Conservation (phyloP, 73 alveolate genomes). For the Durusdinium trenchii region DNA sequence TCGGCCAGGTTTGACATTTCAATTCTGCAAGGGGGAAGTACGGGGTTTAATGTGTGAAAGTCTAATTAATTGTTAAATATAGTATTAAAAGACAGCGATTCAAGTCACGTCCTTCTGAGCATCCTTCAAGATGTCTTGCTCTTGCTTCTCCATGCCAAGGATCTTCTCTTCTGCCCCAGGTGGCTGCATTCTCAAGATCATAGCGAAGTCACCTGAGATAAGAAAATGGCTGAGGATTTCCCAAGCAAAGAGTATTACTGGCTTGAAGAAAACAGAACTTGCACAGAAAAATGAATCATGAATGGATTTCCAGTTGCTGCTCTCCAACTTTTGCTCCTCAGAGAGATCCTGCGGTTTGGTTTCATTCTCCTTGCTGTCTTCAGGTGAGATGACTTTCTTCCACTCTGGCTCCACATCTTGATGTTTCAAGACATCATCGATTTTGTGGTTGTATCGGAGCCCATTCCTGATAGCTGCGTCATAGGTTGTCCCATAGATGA, state of each 20-base stretch:
- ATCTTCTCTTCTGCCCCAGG: constrained; percentile 31
- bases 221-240: neutral
- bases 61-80: too few species aligned
- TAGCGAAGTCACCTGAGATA: constrained; percentile 8
- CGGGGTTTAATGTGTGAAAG: too few species aligned
- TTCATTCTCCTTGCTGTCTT: neutral
- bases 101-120: constrained; percentile 30
- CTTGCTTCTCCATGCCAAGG: neutral
- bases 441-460: constrained; percentile 2
- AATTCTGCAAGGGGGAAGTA: too few species aligned
- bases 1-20: neutral
- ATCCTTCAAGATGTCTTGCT: neutral
- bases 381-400: neutral
- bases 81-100: neutral
- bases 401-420: constrained; percentile 26
- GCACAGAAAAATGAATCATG: neutral
- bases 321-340: neutral
- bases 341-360: too few species aligned
- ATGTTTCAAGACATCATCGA: constrained; percentile 3
- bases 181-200: constrained; percentile 22
- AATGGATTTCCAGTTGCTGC: neutral
- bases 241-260: neutral
- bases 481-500: neutral
- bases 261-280: neutral
- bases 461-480: neutral